These are phyloP conservation scores for Raffaelea ambrosiae DNA, from an alignment of 2,329 filamentous ascomycete species.

Conservation along the genomic window DNA sequence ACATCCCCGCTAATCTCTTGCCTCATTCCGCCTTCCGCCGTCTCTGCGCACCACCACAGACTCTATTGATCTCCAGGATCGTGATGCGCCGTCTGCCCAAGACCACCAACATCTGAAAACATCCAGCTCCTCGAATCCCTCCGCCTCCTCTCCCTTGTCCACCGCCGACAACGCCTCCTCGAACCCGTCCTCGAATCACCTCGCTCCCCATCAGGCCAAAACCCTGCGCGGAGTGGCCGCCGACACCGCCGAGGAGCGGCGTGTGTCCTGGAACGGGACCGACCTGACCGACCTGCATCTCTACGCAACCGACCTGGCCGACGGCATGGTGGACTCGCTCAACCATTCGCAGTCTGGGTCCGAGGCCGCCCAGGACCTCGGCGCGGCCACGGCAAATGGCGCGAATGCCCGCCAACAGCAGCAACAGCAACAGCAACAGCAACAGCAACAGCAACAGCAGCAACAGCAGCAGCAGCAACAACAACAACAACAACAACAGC, in stretches of 20 bases:
- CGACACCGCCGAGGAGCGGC: constrained; percentile 65
- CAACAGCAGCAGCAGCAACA: constrained; percentile 12
- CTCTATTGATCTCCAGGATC: constrained; percentile 90
- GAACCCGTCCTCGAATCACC: constrained; percentile 13
- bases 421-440: background rate
- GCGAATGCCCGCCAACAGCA: constrained; percentile 30
- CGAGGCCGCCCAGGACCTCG: constrained; percentile 5
- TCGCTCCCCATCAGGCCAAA: constrained; percentile 77
- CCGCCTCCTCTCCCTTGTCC: constrained; percentile 39
- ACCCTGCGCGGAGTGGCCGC: constrained; percentile 73
- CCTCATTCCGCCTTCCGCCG: constrained; percentile 10
- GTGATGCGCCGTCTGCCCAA: constrained; percentile 71
- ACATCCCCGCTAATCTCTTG: constrained; percentile 14
- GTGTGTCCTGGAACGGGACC: constrained; percentile 42
- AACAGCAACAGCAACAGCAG: constrained; percentile 7
- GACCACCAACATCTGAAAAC: constrained; percentile 58
- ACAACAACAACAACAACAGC: background rate
- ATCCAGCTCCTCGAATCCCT: constrained; percentile 40
- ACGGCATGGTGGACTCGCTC: constrained; percentile 30
- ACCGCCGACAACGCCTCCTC: constrained; percentile 31
- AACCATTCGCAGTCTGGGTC: constrained; percentile 13
- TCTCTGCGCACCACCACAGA: constrained; percentile 42
- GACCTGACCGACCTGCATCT: constrained; percentile 33
- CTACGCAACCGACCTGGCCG: constrained; percentile 36
- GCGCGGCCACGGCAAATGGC: constrained; percentile 26